Conservation (phyloP, 2,329 filamentous ascomycete genomes). For the Botrytis paeoniae region DNA sequence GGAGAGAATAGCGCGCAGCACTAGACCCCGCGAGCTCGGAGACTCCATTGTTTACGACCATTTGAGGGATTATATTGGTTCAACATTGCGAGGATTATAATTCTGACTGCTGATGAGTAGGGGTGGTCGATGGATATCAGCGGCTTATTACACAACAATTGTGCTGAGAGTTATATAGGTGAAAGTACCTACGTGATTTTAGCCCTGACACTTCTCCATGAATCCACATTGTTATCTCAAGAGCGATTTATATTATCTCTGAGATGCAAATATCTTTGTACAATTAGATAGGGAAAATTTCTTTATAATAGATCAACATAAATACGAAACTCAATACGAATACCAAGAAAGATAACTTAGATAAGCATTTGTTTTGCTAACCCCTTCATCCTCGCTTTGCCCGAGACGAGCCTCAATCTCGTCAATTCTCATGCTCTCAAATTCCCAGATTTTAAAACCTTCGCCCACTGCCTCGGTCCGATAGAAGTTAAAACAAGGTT, state of each 20-base stretch:
- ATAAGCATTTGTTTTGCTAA: neutral
- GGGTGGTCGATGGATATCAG: neutral
- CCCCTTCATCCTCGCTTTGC: slow-evolving; percentile 5
- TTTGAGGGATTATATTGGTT: neutral
- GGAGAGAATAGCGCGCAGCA: neutral
- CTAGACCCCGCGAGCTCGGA: neutral
- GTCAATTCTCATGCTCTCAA: neutral
- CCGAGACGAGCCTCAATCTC: neutral
- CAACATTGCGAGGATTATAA: neutral
- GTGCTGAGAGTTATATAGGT: neutral
- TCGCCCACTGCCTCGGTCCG: neutral
- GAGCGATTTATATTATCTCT: neutral
- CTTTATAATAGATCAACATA: neutral
- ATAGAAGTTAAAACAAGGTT: neutral
- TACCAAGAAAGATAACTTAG: neutral
- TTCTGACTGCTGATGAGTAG: neutral
- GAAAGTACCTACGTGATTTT: neutral
- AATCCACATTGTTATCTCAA: neutral
- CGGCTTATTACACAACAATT: neutral
- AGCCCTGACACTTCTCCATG: neutral
- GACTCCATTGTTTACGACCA: neutral
- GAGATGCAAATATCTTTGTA: neutral
- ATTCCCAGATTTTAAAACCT: neutral
- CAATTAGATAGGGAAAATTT: neutral
- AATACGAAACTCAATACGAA: neutral